Evolutionary conservation across 1,139 yeast genomes (phyloP).

Genomic region (Pichia sp.): DNA sequence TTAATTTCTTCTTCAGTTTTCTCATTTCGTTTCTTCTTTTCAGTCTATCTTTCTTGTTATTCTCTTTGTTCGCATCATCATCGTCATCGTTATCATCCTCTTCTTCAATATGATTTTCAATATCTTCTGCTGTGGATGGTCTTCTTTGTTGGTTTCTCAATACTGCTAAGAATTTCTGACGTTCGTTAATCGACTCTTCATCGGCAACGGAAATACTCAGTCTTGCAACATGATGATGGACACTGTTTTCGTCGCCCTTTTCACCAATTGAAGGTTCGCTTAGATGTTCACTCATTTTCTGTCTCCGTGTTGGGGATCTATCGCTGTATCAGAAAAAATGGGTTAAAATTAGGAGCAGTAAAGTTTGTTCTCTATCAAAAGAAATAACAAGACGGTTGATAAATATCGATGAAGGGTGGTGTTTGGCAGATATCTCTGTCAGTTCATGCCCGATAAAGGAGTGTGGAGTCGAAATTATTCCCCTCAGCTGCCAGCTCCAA

Average conservation of each 20-base stretch:
- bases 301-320: no score
- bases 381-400: no score
- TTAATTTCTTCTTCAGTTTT: conserved; percentile 2
- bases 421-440: no score
- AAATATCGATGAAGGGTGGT: no score
- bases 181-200: conserved; percentile 19
- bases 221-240: conserved; percentile 31
- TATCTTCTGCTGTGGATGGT: no score
- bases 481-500: no score
- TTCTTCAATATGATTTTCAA: no score
- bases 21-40: conserved; percentile 9
- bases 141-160: conserved; percentile 15
- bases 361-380: no score
- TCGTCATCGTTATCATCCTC: conserved; percentile 9
- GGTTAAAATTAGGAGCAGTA: no score
- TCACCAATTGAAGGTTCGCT: background rate
- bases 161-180: conserved; percentile 22
- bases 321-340: no score
- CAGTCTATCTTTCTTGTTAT: background rate
- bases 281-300: conserved; percentile 2
- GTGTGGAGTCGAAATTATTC: no score
- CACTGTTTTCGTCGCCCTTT: conserved; percentile 16
- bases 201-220: conserved; percentile 30
- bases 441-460: no score
- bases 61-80: conserved; percentile 12